These are phyloP conservation scores for Colletotrichum lindemuthianum DNA, from an alignment of 2,329 filamentous ascomycete genomes.

Conservation along the genomic window DNA sequence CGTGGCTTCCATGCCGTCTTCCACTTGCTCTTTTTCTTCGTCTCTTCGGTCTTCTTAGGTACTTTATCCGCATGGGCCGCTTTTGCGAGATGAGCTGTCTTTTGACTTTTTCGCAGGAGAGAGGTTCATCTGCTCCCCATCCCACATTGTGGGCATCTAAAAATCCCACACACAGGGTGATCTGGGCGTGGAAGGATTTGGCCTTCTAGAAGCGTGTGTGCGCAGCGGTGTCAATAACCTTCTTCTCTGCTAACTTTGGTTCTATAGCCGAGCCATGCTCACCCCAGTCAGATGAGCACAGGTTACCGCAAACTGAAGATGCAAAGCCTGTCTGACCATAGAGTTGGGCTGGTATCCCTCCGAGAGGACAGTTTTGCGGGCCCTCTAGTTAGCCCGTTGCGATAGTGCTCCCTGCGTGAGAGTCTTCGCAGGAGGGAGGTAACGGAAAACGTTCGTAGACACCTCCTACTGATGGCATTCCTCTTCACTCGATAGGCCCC, in stretches of 20 bases:
- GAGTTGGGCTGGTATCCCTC: too few relatives aligned
- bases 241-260: neutral
- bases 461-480: too few relatives aligned
- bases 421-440: neutral
- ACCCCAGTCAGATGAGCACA: too few relatives aligned
- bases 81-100: neutral
- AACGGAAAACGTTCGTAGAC: too few relatives aligned
- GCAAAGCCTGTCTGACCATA: too few relatives aligned
- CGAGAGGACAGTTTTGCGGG: too few relatives aligned
- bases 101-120: neutral
- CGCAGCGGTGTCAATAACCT: neutral
- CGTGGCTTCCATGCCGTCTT: slow-evolving; percentile 23
- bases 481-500: too few relatives aligned
- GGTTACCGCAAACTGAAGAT: too few relatives aligned
- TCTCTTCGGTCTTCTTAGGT: neutral
- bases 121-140: slow-evolving; percentile 30
- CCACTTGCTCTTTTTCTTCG: slow-evolving; percentile 3
- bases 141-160: slow-evolving; percentile 2
- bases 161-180: slow-evolving; percentile 2
- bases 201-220: slow-evolving; percentile 6
- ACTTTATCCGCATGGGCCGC: neutral
- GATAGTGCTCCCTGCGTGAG: too few relatives aligned
- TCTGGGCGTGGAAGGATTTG: neutral
- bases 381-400: too few relatives aligned
- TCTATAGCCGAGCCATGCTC: too few relatives aligned